Evolutionary conservation across 495 filamentous ascomycete species (phyloP).

Genomic region (Tuber melanosporum): DNA sequence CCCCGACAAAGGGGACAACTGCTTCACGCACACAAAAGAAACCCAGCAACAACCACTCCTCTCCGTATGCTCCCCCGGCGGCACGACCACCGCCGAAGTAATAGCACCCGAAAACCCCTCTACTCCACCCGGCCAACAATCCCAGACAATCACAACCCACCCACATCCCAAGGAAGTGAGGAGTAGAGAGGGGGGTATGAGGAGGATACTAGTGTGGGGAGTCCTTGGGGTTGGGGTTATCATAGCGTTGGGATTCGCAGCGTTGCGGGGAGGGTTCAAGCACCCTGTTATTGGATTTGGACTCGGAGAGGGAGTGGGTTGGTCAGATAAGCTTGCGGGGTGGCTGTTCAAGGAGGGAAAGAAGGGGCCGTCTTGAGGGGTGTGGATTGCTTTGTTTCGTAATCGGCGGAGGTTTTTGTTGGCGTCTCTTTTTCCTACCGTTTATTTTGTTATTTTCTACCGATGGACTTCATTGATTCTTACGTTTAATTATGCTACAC

Average conservation of each 20-base stretch:
- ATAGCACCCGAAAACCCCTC: not conserved
- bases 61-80: not conserved
- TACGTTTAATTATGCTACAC: not conserved
- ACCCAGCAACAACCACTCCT: not conserved
- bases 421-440: not conserved
- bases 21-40: not conserved
- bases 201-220: constrained; percentile 11
- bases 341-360: constrained; percentile 30
- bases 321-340: constrained; percentile 16
- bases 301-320: not conserved
- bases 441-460: not conserved
- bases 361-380: not conserved
- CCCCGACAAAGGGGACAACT: not conserved
- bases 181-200: not conserved
- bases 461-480: not conserved
- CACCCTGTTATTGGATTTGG: constrained; percentile 12
- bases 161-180: not conserved
- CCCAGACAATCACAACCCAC: not conserved
- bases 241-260: constrained; percentile 15
- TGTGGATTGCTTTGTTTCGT: not conserved
- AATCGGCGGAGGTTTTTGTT: not conserved
- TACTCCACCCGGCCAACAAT: not conserved
- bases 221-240: constrained; percentile 16
- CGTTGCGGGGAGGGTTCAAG: constrained; percentile 16
- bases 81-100: not conserved